Base-by-base conservation (phyloP, 1,284 basidiomycete genomes). In the Fomitopsis pinicola region DNA sequence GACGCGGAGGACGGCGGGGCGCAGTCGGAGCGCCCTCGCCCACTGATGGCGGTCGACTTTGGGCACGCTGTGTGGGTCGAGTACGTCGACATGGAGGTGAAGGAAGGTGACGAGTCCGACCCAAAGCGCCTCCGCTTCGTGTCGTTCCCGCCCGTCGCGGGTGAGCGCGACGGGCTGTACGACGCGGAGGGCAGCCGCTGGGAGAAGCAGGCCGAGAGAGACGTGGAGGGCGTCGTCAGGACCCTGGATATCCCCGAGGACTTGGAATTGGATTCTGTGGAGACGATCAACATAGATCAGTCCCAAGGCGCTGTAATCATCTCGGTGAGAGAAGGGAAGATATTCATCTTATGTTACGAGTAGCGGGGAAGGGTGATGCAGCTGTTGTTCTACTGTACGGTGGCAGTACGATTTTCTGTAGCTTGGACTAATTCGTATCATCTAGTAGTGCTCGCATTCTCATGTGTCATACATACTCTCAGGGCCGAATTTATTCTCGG, bases 271-370 rank as follows among this genome's bases (percentile, higher is more conserved):
- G 80, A 84, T 57, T 71, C 70, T 48, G 86, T 89, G 35, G 88
- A 89, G 75, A 89, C 87, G 65, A 86, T 90, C 65, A 89, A 89
- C 69, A 85, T 90, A 57, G 88, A 90, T 70, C 88, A 90, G 76
- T 82, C 80, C 48, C 88, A 90, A 68, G 88, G 88, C 1, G 84
- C 86, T n/a, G 80, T 90, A 55, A 88, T 89, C 60, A 72, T 90
- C 60, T 86, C 84, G 22, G 83, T 87, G 62, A 81, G 77, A 72
- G 78, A 81, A n/a, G 87, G 87, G 44, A 85, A 80, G 75, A 86
- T 89, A 59, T 89, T 86, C 73, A 87, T 89, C 68, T 68, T 90
- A 67, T 84, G 83, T 72, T 89, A 89, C 75, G 85, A 87, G 68
- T 88, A 65, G 54, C 35, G 33, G 26, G 52, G 52, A 30, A n/a